Evolutionary conservation across 192 early-diverging fungal genomes (phyloP).

Genomic region (Umbelopsis vinacea): DNA sequence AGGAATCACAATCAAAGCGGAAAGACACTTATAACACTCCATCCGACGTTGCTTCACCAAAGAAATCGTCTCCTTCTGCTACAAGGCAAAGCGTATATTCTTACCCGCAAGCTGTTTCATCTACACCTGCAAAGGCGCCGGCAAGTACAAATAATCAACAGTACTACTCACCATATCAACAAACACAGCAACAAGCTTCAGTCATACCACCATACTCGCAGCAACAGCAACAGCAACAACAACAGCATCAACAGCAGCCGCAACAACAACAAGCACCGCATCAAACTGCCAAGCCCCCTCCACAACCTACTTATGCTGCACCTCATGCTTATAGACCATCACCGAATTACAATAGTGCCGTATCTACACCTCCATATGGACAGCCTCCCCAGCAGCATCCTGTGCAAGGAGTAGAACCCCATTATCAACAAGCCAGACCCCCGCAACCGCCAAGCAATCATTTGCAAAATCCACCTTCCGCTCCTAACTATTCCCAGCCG

Average conservation of each 20-base stretch:
- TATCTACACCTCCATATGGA: neutral
- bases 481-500: neutral
- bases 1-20: neutral
- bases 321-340: neutral
- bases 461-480: neutral
- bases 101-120: conserved; percentile 20
- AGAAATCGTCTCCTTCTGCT: conserved; percentile 8
- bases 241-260: conserved; percentile 19
- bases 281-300: neutral
- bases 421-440: neutral
- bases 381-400: neutral
- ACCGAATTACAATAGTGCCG: neutral
- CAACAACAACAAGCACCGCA: conserved; percentile 25
- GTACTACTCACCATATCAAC: neutral
- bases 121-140: conserved; percentile 28
- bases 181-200: neutral
- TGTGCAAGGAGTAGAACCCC: neutral
- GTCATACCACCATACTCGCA: conserved; percentile 23
- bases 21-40: neutral
- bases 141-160: neutral
- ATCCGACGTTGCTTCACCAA: neutral
- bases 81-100: neutral
- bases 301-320: neutral
- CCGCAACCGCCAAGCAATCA: neutral
- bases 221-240: conserved; percentile 25